Base-by-base conservation (phyloP, 139 green algal genomes). In the Ettlia oleoabundans region DNA sequence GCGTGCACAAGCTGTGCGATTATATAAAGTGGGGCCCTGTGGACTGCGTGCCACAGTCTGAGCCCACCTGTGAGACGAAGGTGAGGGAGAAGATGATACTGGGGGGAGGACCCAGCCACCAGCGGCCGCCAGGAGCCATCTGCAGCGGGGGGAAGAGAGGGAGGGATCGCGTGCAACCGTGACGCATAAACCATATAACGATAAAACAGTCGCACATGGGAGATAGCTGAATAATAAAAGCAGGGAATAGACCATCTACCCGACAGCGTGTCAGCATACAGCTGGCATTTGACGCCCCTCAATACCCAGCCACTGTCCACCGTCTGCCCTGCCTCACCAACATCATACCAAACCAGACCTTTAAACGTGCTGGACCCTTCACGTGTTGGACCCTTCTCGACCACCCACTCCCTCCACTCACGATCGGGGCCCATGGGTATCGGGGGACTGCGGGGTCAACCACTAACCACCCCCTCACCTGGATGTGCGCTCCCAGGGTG, bases 401-500 rank as follows among this genome's bases (percentile, higher is more conserved):
- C n/a, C n/a, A n/a, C n/a, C n/a, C n/a, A n/a, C n/a, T n/a, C n/a
- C n/a, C n/a, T n/a, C 13, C 47, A 10, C 47, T 58, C 47, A 24
- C 47, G 15, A 58, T 58, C 10, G 47, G 47, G 15, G 47, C 13
- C 47, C 47, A 24, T 58, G 15, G 10, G 15, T 24, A 58, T 58
- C 10, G 47, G 15, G 47, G 10, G 47, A 15, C 47, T 58, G 47
- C 47, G 13, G 15, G 13, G 13, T 24, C 47, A 10, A 58, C 47
- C 47, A 10, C 47, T 24, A 58, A 15, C 47, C 47, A 58, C 13
- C 47, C 47, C 47, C 47, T 58, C 42, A 82, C 64, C 78, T 85
- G 77, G 40, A 88, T 88, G 77, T 88, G 84, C 13, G 84, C 84
- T 3, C 77, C 84, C 33, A 88, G 40, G 8, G 84, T 88, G 58